These are phyloP conservation scores for Serendipita sp. DNA, from an alignment of 768 basidiomycete genomes.

Conservation along the genomic window DNA sequence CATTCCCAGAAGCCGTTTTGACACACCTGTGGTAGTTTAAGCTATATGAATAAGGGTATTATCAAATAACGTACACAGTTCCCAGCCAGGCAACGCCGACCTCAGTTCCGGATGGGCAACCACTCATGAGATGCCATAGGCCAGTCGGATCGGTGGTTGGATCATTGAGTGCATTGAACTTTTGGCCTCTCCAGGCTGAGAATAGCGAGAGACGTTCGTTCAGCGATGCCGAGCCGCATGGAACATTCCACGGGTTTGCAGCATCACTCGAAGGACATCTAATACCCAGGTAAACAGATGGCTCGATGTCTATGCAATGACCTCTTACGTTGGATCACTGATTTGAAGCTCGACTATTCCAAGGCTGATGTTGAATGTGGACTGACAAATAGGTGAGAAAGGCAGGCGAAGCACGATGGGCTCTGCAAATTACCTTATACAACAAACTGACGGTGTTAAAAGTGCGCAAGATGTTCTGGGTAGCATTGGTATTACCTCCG, in stretches of 20 bases:
- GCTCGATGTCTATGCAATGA: not conserved
- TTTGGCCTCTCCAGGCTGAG: conserved; percentile 63
- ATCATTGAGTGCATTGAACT: conserved; percentile 24
- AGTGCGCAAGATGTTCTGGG: conserved; percentile 54
- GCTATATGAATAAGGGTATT: not conserved
- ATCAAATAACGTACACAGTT: conserved; percentile 35
- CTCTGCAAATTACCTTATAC: conserved; percentile 36
- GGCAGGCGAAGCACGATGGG: not conserved
- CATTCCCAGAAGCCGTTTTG: conserved; percentile 30
- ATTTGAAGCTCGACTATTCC: conserved; percentile 69
- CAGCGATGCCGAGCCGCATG: conserved; percentile 39
- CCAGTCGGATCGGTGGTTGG: conserved; percentile 43
- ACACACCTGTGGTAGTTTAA: conserved; percentile 30
- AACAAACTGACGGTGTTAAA: conserved; percentile 64
- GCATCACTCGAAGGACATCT: conserved; percentile 49
- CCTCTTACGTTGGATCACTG: conserved; percentile 34
- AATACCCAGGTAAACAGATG: not conserved
- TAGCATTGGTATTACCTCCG: conserved; percentile 47
- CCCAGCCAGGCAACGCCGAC: conserved; percentile 82
- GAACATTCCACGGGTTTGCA: conserved; percentile 56
- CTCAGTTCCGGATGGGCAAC: conserved; percentile 64
- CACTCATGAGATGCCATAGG: conserved; percentile 80
- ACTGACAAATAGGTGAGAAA: conserved; percentile 18
- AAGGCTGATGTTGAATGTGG: conserved; percentile 69
- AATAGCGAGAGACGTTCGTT: conserved; percentile 62